phyloP scores from a whole-genome alignment of 495 filamentous ascomycete genomes.

The Saxispiralis lemnorum region DNA sequence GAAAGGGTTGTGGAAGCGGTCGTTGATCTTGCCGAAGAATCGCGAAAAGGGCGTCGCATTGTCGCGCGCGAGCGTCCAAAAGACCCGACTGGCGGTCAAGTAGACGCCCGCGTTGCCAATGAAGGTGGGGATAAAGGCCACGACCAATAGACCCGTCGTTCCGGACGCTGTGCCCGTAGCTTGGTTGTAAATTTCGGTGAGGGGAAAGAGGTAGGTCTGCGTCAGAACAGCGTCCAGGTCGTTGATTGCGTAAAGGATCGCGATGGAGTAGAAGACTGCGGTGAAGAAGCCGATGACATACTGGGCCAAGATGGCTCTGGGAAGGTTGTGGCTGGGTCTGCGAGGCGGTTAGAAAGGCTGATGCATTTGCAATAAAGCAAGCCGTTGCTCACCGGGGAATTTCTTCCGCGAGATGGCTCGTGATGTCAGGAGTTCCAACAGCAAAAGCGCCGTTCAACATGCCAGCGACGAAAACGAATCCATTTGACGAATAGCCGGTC shows the following conservation, averaged over 20 bases:
- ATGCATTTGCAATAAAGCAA: no score
- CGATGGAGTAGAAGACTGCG: conserved; percentile 56
- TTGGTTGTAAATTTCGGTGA: conserved; percentile 61
- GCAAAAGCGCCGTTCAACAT: conserved; percentile 66
- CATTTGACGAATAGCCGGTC: conserved; percentile 47
- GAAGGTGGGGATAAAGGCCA: conserved; percentile 47
- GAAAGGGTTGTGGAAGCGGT: conserved; percentile 43
- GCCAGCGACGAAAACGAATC: conserved; percentile 62
- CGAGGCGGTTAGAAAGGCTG: no score
- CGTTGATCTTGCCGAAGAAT: conserved; percentile 32
- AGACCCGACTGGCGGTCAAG: conserved; percentile 57
- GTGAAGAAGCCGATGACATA: conserved; percentile 38
- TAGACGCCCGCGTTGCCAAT: conserved; percentile 50
- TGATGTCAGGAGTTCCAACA: conserved; percentile 53
- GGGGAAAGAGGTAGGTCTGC: conserved; percentile 43
- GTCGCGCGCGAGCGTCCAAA: conserved; percentile 70
- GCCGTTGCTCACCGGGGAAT: conserved; percentile 28
- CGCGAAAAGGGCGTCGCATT: conserved; percentile 38
- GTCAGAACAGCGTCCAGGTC: conserved; percentile 42
- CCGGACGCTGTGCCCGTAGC: conserved; percentile 44
- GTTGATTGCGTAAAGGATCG: conserved; percentile 54
- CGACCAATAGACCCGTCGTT: conserved; percentile 48
- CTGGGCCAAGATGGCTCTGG: conserved; percentile 33
- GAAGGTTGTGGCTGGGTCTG: conserved; percentile 31
- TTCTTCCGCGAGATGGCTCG: conserved; percentile 70